Evolutionary conservation across 2,329 filamentous ascomycete genomes (phyloP).

Genomic region (Fusarium decemcellulare): DNA sequence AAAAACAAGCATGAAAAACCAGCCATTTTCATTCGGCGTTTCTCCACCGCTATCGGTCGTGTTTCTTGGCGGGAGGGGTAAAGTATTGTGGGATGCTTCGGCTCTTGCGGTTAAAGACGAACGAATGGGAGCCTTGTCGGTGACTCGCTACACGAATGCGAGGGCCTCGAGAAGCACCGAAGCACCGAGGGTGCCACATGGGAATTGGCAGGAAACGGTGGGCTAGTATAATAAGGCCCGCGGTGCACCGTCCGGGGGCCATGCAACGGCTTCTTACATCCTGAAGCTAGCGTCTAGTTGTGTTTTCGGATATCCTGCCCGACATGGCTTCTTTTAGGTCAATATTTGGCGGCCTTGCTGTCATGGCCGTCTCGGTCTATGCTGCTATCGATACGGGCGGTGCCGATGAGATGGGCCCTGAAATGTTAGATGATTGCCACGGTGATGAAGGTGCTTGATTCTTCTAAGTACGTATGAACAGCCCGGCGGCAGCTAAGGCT

Average conservation of each 20-base stretch:
- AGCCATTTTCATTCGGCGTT: slow-evolving; percentile 11
- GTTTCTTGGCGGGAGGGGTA: slow-evolving; percentile 15
- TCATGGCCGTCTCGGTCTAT: slow-evolving; percentile 21
- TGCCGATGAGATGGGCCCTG: slow-evolving; percentile 57
- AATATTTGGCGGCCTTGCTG: slow-evolving; percentile 34
- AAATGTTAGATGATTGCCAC: no score
- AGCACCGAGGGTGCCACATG: background rate
- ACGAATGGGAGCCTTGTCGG: background rate
- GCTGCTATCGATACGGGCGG: slow-evolving; percentile 23
- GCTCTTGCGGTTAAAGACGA: background rate
- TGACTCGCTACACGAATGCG: background rate
- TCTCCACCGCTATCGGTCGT: slow-evolving; percentile 13
- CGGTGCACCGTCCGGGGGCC: slow-evolving; percentile 3
- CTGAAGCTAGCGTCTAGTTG: background rate
- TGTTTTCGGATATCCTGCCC: background rate
- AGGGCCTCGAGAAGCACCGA: background rate
- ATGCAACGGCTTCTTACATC: slow-evolving; percentile 6
- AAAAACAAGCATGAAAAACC: background rate
- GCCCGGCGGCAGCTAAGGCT: no score
- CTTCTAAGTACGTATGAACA: no score
- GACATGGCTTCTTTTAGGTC: slow-evolving; percentile 39
- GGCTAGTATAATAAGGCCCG: slow-evolving; percentile 31
- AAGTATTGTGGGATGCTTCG: slow-evolving; percentile 6
- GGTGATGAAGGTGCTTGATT: no score
- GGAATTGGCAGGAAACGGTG: slow-evolving; percentile 8